Conservation (phyloP, 2,329 filamentous ascomycete genomes). For the Remersonia thermophila region DNA sequence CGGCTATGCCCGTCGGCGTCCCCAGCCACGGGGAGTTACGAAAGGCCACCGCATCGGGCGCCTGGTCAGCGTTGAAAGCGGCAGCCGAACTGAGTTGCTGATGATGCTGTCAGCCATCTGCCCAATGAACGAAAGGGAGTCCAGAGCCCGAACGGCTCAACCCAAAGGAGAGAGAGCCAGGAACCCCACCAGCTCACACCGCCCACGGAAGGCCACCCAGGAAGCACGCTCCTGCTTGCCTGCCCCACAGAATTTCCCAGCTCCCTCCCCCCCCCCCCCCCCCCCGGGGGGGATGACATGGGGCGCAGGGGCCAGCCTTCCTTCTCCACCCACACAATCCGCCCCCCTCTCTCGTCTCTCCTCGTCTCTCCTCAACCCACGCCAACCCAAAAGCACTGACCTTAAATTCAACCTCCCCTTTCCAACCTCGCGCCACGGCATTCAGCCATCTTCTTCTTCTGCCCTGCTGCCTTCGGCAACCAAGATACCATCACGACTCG, state of each 20-base stretch:
- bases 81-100: no score
- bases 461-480: slow-evolving; percentile 18
- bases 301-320: slow-evolving; percentile 15
- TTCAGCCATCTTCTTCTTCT: slow-evolving; percentile 21
- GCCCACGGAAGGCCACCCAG: slow-evolving; percentile 6
- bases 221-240: slow-evolving; percentile 7
- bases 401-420: slow-evolving; percentile 27
- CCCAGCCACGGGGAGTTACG: slow-evolving; percentile 16
- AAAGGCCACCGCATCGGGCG: slow-evolving; percentile 7
- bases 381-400: slow-evolving; percentile 21
- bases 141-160: slow-evolving; percentile 9
- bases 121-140: no score
- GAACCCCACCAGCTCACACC: slow-evolving; percentile 14
- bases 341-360: slow-evolving; percentile 16
- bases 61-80: slow-evolving; percentile 8
- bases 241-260: no score
- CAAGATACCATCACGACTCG: slow-evolving; percentile 15
- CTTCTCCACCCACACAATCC: slow-evolving; percentile 9
- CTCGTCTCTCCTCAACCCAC: slow-evolving; percentile 16
- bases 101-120: no score
- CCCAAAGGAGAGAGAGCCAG: slow-evolving; percentile 14
- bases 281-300: slow-evolving; percentile 16
- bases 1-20: slow-evolving; percentile 1
- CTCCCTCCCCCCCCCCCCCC: no score
- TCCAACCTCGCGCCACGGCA: slow-evolving; percentile 26